These are phyloP conservation scores for Gossypium australe DNA, from an alignment of 345 rosid species.

Conservation along the genomic window DNA sequence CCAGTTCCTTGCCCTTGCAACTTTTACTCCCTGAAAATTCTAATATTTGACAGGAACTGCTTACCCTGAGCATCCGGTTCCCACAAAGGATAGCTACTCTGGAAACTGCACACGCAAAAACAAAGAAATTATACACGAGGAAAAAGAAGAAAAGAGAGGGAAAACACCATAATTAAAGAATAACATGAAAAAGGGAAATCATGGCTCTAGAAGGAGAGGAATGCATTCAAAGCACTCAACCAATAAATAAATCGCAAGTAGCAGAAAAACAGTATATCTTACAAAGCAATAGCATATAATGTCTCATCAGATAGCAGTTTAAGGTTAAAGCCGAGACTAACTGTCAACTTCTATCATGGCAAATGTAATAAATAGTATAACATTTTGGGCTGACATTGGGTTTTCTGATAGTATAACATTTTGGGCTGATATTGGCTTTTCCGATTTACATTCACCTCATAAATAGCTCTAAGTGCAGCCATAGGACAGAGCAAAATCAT, in stretches of 20 bases:
- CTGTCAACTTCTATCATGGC: not conserved
- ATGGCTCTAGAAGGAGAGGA: not conserved
- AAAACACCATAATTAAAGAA: not conserved
- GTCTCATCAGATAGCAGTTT: not conserved
- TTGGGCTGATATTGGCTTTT: not conserved
- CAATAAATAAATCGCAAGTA: not conserved
- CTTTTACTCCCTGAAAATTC: conserved; percentile 73
- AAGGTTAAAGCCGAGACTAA: not conserved
- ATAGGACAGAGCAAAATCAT: not conserved
- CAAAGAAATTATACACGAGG: not conserved
- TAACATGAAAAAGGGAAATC: not conserved
- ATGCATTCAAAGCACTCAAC: not conserved
- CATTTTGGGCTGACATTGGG: not conserved
- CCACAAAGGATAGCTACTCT: conserved; percentile 85
- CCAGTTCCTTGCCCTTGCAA: conserved; percentile 46
- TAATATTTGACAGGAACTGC: conserved; percentile 66
- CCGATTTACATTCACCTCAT: not conserved
- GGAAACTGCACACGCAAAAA: conserved; percentile 58
- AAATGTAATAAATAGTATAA: no score
- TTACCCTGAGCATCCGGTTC: conserved; percentile 74
- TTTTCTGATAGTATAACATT: not conserved
- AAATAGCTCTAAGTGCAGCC: not conserved
- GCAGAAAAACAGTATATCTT: not conserved
- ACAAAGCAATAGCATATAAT: not conserved
- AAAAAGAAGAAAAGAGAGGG: not conserved